Conservation (phyloP, 495 filamentous ascomycete species). For the Penicillium simplicissimum region DNA sequence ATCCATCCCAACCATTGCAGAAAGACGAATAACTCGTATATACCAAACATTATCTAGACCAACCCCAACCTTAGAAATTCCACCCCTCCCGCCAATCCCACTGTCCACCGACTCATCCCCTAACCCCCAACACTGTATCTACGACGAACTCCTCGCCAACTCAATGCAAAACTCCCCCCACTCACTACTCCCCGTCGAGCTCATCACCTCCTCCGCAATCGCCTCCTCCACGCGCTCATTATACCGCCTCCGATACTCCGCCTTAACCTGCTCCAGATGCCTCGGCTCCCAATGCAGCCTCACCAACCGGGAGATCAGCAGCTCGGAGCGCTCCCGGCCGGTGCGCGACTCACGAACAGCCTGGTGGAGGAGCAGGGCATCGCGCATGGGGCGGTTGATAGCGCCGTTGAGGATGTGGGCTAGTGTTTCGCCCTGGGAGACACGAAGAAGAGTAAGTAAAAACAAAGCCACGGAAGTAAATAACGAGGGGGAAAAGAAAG, state of each 20-base stretch:
- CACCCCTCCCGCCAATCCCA: neutral
- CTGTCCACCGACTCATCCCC: neutral
- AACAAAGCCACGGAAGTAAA: neutral
- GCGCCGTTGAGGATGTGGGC: slow-evolving; percentile 96
- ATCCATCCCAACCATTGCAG: too few species aligned
- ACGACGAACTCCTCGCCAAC: slow-evolving; percentile 46
- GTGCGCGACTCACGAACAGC: slow-evolving; percentile 66
- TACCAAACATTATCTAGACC: too few species aligned
- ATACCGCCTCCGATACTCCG: slow-evolving; percentile 70
- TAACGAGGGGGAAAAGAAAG: neutral
- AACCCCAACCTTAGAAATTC: too few species aligned
- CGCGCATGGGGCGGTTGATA: slow-evolving; percentile 91
- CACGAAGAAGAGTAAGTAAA: neutral
- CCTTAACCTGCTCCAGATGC: slow-evolving; percentile 72
- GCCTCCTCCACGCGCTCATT: slow-evolving; percentile 64
- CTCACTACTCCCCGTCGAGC: slow-evolving; percentile 40
- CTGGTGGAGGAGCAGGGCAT: slow-evolving; percentile 92
- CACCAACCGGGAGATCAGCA: slow-evolving; percentile 78
- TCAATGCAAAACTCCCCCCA: slow-evolving; percentile 62
- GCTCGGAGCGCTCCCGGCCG: slow-evolving; percentile 73
- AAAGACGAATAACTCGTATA: too few species aligned
- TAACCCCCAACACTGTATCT: neutral
- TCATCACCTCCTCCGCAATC: slow-evolving; percentile 52
- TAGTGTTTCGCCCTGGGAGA: slow-evolving; percentile 79
- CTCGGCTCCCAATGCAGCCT: slow-evolving; percentile 81